phyloP scores from a whole-genome alignment of 768 basidiomycete genomes.

The Aureoboletus auriporus region DNA sequence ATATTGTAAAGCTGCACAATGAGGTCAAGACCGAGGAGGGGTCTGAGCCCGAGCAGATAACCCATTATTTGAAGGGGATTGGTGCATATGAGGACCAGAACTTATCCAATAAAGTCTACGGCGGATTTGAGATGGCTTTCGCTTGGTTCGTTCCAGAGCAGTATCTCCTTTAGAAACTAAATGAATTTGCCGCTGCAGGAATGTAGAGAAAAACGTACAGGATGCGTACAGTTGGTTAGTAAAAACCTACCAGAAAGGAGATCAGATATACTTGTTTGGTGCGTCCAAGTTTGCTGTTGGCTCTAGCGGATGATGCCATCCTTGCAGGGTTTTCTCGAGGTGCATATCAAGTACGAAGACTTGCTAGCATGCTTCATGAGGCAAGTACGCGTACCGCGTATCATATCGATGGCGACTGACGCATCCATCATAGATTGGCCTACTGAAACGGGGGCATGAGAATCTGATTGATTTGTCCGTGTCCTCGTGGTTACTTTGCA shows the following conservation, averaged over 20 bases:
- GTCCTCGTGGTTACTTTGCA: background rate
- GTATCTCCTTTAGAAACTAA: background rate
- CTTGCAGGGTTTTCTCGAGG: constrained; percentile 39
- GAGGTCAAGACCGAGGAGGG: constrained; percentile 12
- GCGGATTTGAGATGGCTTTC: background rate
- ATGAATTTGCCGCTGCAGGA: background rate
- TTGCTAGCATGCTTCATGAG: constrained; percentile 36
- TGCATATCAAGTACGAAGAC: constrained; percentile 36
- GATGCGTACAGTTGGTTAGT: constrained; percentile 7
- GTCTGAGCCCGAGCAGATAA: constrained; percentile 13
- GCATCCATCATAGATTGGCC: background rate
- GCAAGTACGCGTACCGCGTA: constrained; percentile 4
- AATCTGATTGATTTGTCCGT: background rate
- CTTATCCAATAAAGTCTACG: background rate
- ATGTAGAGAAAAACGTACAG: constrained; percentile 2
- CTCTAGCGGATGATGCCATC: background rate
- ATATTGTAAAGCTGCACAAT: constrained; percentile 29
- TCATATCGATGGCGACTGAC: background rate
- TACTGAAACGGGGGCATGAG: too few relatives aligned
- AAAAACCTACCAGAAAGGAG: constrained; percentile 2
- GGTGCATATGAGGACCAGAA: constrained; percentile 19
- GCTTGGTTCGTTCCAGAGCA: constrained; percentile 4
- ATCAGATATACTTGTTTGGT: constrained; percentile 37
- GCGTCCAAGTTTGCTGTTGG: background rate
- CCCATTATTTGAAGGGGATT: constrained; percentile 30